Evolutionary conservation across 306 rosid genomes (phyloP).

Genomic region (Cicer judaicum): DNA sequence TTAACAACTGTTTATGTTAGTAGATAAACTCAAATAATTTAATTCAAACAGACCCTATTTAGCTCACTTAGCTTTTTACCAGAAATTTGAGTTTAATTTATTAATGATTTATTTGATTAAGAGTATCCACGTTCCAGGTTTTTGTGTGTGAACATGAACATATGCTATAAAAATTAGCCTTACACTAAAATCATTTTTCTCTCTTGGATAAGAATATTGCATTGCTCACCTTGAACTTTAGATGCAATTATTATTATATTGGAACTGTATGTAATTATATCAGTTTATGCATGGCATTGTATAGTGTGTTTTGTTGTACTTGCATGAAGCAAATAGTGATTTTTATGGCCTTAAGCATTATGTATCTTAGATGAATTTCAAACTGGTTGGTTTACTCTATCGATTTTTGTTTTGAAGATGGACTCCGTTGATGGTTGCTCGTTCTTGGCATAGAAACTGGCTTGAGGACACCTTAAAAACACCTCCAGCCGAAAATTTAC

Average conservation of each 20-base stretch:
- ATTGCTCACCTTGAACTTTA: slow-evolving; percentile 6
- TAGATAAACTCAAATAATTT: too few relatives aligned
- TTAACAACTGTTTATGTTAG: too few relatives aligned
- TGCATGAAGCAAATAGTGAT: slow-evolving; percentile 1
- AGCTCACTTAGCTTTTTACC: slow-evolving; percentile 6
- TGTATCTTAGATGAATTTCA: slow-evolving; percentile 25
- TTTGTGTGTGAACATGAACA: not conserved
- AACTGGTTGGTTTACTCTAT: slow-evolving; percentile 33
- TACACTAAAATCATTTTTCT: not conserved
- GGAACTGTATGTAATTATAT: slow-evolving; percentile 1
- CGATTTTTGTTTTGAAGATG: slow-evolving; percentile 64
- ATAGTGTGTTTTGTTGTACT: slow-evolving; percentile 27
- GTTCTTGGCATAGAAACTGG: slow-evolving; percentile 82
- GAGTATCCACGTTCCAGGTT: slow-evolving; percentile 21
- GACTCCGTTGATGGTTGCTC: slow-evolving; percentile 93
- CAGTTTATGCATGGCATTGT: slow-evolving; percentile 8
- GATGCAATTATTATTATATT: not conserved
- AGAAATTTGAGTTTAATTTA: slow-evolving; percentile 12
- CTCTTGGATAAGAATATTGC: slow-evolving; percentile 1
- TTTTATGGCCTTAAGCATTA: slow-evolving; percentile 5
- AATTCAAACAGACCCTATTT: not conserved
- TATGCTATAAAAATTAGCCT: not conserved
- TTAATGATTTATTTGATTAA: slow-evolving; percentile 22
- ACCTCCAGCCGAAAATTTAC: slow-evolving; percentile 56
- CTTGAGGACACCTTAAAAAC: slow-evolving; percentile 78